Percentiles rank a stretch among this genome's conserved stretches.
Conservation (phyloP, 768 basidiomycete genomes). For the Pulveroboletus ravenelii region DNA sequence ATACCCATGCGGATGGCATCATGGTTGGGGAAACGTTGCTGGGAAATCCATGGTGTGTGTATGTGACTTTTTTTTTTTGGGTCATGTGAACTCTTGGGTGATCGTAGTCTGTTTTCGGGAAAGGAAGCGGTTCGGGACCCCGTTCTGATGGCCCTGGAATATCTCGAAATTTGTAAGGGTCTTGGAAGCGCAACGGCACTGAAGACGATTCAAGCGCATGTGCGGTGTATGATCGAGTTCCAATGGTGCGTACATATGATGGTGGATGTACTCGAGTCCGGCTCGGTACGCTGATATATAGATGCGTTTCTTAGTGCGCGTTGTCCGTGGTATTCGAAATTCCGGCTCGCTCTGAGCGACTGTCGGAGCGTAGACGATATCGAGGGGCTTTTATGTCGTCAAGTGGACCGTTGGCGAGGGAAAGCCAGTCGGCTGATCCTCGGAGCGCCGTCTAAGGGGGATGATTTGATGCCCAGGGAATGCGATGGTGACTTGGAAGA, state of each 20-base stretch:
- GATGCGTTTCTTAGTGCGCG: constrained; percentile 30
- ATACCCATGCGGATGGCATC: constrained; percentile 64
- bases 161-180: constrained; percentile 54
- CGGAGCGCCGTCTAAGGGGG: background rate
- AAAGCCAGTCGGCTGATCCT: constrained; percentile 13
- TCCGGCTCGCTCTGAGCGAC: constrained; percentile 41
- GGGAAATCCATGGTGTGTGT: constrained; percentile 62
- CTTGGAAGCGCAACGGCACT: constrained; percentile 49
- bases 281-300: background rate
- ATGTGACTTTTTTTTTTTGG: constrained; percentile 11
- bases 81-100: background rate
- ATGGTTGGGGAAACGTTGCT: constrained; percentile 82
- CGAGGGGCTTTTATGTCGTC: constrained; percentile 38
- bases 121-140: constrained; percentile 53
- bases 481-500: background rate
- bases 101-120: constrained; percentile 50
- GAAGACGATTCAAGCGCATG: constrained; percentile 53
- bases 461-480: background rate
- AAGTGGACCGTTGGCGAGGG: constrained; percentile 51
- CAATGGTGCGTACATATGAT: constrained; percentile 52
- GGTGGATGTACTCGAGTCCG: background rate
- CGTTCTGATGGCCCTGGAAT: constrained; percentile 62
- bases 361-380: constrained; percentile 46
- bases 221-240: constrained; percentile 63
- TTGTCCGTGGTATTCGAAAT: constrained; percentile 53